phyloP scores from a whole-genome alignment of 768 basidiomycete genomes.

The Russula sp. region DNA sequence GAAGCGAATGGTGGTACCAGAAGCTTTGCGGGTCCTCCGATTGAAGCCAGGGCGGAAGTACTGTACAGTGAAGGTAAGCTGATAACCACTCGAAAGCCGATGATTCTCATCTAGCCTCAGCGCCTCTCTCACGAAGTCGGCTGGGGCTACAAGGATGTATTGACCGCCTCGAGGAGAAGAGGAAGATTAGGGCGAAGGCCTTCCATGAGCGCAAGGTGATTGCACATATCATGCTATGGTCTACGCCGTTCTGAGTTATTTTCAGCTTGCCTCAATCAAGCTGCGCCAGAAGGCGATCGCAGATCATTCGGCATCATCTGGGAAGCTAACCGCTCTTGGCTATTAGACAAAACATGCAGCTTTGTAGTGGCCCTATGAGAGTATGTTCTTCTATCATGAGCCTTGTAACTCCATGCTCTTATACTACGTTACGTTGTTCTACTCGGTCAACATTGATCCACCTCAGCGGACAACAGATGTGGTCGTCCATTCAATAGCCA shows the following conservation, averaged over 20 bases:
- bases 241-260: conserved; percentile 8
- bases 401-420: conserved; percentile 41
- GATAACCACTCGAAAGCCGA: neutral
- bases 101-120: conserved; percentile 42
- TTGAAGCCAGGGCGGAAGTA: conserved; percentile 99
- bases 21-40: conserved; percentile 92
- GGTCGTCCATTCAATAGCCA: neutral
- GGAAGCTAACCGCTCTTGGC: conserved; percentile 81
- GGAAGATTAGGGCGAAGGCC: conserved; percentile 98
- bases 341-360: conserved; percentile 56
- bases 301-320: conserved; percentile 70
- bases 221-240: conserved; percentile 14
- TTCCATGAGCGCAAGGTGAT: conserved; percentile 99
- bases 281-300: conserved; percentile 88
- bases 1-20: conserved; percentile 99
- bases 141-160: conserved; percentile 99
- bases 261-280: conserved; percentile 83
- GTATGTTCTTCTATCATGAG: conserved; percentile 46
- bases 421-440: conserved; percentile 28
- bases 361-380: conserved; percentile 34
- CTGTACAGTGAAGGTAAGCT: conserved; percentile 94
- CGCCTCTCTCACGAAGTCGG: conserved; percentile 98
- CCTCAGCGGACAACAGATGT: neutral
- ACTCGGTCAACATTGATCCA: conserved; percentile 17
- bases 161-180: conserved; percentile 99